These are phyloP conservation scores for Solanum ossicruentum DNA, from an alignment of 257 asterid species.

Conservation along the genomic window DNA sequence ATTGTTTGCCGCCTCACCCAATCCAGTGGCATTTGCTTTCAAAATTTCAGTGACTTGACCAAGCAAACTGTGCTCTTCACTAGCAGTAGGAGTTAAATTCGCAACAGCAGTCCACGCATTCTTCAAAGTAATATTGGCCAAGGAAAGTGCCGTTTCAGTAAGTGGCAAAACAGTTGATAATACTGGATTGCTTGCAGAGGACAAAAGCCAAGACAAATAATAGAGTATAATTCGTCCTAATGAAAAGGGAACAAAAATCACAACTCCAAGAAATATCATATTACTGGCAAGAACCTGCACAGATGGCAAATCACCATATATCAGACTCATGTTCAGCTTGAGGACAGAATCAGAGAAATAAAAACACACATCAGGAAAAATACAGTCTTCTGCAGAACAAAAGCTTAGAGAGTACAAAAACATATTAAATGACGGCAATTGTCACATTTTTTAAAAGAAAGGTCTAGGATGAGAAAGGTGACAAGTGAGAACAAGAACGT, in stretches of 20 bases:
- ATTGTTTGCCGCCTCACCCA: slow-evolving; percentile 38
- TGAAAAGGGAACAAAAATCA: slow-evolving; percentile 78
- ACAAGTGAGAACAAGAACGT: slow-evolving; percentile 14
- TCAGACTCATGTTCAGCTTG: not conserved
- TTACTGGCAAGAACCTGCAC: slow-evolving; percentile 98
- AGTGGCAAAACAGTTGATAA: slow-evolving; percentile 71
- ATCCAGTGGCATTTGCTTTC: slow-evolving; percentile 52
- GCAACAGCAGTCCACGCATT: slow-evolving; percentile 67
- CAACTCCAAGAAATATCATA: slow-evolving; percentile 93
- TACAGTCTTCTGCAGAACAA: not conserved
- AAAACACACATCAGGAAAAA: not conserved
- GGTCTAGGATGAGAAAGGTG: not conserved
- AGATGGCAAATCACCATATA: not conserved
- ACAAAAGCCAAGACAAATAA: slow-evolving; percentile 61
- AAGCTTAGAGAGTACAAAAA: not conserved
- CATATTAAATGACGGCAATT: not conserved
- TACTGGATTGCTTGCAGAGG: slow-evolving; percentile 74
- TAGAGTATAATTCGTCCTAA: slow-evolving; percentile 65
- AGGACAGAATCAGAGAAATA: not conserved
- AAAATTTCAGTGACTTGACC: slow-evolving; percentile 59
- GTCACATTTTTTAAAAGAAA: not conserved
- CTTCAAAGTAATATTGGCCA: slow-evolving; percentile 73
- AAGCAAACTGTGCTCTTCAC: slow-evolving; percentile 35
- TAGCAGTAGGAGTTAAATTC: slow-evolving; percentile 57
- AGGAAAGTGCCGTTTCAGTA: slow-evolving; percentile 75